phyloP scores from a whole-genome alignment of 306 rosid genomes.

The Gastrolobium villosum region DNA sequence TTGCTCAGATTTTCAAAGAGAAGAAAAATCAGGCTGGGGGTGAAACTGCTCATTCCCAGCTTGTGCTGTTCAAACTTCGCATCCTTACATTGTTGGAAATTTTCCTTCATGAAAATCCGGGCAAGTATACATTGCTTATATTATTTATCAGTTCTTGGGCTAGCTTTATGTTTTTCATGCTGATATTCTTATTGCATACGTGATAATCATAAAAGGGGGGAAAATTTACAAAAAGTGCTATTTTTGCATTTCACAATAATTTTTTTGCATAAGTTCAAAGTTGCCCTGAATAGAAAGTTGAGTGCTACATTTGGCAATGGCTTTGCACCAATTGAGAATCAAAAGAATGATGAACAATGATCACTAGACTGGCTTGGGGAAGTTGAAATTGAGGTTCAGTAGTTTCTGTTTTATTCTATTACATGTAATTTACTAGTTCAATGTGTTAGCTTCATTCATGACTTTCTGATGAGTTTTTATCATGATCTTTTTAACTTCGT shows the following conservation, averaged over 20 bases:
- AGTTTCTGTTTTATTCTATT: neutral
- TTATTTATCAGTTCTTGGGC: conserved; percentile 6
- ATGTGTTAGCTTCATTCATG: conserved; percentile 3
- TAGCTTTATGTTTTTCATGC: conserved; percentile 6
- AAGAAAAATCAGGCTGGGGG: conserved; percentile 78
- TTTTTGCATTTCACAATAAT: neutral
- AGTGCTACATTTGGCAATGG: neutral
- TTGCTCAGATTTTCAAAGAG: conserved; percentile 88
- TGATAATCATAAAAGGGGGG: neutral
- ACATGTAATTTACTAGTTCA: conserved; percentile 27
- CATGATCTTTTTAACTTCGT: neutral
- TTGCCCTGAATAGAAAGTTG: conserved; percentile 1
- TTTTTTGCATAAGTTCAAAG: neutral
- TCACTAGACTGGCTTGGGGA: neutral
- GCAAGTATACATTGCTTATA: conserved; percentile 51
- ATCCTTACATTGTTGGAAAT: conserved; percentile 92
- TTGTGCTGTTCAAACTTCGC: conserved; percentile 86
- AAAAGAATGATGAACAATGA: neutral
- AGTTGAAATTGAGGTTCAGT: conserved; percentile 19
- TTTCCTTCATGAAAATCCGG: conserved; percentile 94
- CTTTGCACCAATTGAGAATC: conserved; percentile 9
- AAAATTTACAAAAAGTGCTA: neutral
- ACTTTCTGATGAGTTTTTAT: neutral
- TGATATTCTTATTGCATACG: neutral
- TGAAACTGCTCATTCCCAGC: conserved; percentile 93